Percentiles rank a stretch among this genome's conserved stretches.
These are phyloP conservation scores for Mortierella sp. DNA, from an alignment of 371 early-diverging fungal genomes.

Conservation along the genomic window DNA sequence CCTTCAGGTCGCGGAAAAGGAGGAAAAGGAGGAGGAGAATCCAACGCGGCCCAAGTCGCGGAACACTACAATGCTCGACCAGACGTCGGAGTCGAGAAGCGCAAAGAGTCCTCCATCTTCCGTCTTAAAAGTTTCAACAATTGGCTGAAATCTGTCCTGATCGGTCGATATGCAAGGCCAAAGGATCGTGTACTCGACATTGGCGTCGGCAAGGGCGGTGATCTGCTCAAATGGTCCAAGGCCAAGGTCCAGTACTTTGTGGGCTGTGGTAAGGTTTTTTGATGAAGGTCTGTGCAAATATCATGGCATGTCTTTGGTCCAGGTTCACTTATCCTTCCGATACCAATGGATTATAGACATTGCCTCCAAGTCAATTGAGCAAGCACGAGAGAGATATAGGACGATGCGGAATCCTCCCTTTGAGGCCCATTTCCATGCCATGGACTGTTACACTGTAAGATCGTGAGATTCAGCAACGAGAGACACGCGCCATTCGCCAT, in stretches of 20 bases:
- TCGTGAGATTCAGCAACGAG: not conserved
- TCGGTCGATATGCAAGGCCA: conserved; percentile 71
- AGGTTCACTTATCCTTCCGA: conserved; percentile 58
- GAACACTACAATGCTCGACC: conserved; percentile 95
- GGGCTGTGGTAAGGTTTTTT: conserved; percentile 68
- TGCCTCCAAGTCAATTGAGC: conserved; percentile 91
- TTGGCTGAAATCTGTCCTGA: conserved; percentile 94
- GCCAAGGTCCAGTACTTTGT: conserved; percentile 77
- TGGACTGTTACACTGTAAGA: conserved; percentile 86
- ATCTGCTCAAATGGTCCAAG: conserved; percentile 92
- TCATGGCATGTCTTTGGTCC: too few relatives aligned
- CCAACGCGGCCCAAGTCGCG: conserved; percentile 66
- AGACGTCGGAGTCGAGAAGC: conserved; percentile 76
- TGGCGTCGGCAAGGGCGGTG: conserved; percentile 99
- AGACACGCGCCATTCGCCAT: too few relatives aligned
- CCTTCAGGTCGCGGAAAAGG: not conserved
- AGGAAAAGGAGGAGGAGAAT: not conserved
- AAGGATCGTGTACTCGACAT: conserved; percentile 85
- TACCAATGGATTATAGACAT: conserved; percentile 78
- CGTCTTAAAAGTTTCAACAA: conserved; percentile 94
- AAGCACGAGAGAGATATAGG: conserved; percentile 84
- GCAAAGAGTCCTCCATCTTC: conserved; percentile 87
- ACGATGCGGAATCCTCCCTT: conserved; percentile 67
- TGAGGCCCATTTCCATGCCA: conserved; percentile 76
- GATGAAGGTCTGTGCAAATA: too few relatives aligned